These are phyloP conservation scores for Salix arbutifolia DNA, from an alignment of 345 rosid genomes.

Conservation along the genomic window DNA sequence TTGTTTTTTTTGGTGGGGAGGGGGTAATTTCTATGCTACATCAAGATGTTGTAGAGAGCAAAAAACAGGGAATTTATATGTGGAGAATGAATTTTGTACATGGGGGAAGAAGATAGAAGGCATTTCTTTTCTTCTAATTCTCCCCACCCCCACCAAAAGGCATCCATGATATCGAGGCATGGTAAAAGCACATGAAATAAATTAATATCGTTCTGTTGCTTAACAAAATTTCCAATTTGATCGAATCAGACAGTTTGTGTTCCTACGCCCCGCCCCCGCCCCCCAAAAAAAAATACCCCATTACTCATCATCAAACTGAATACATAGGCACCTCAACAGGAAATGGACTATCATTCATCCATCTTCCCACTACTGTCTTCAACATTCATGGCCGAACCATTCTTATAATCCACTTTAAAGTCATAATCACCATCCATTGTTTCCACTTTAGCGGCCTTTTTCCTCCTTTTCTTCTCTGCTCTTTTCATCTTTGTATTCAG, in stretches of 20 bases:
- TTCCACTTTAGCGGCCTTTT: slow-evolving; percentile 49
- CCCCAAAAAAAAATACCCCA: neutral
- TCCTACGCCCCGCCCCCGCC: neutral
- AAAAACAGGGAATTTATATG: too few relatives aligned
- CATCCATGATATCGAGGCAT: too few relatives aligned
- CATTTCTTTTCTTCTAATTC: too few relatives aligned
- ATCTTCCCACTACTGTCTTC: neutral
- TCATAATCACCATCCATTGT: slow-evolving; percentile 25
- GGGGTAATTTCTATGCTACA: too few relatives aligned
- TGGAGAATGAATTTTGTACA: too few relatives aligned
- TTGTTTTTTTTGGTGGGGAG: too few relatives aligned
- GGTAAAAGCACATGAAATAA: neutral
- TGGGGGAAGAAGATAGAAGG: too few relatives aligned
- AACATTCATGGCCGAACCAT: too few relatives aligned
- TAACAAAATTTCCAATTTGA: slow-evolving; percentile 5
- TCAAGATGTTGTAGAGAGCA: too few relatives aligned
- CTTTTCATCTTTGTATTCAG: slow-evolving; percentile 61
- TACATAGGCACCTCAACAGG: slow-evolving; percentile 43
- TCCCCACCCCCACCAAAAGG: too few relatives aligned
- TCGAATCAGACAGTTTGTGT: neutral
- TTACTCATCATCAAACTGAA: slow-evolving; percentile 41
- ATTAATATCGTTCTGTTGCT: neutral
- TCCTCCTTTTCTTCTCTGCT: slow-evolving; percentile 81
- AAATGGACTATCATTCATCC: slow-evolving; percentile 24
- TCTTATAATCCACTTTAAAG: too few relatives aligned